Evolutionary conservation across 768 basidiomycete genomes (phyloP), one percentile per base, ranked within the genome.

Genomic region (Mycena crocata): DNA sequence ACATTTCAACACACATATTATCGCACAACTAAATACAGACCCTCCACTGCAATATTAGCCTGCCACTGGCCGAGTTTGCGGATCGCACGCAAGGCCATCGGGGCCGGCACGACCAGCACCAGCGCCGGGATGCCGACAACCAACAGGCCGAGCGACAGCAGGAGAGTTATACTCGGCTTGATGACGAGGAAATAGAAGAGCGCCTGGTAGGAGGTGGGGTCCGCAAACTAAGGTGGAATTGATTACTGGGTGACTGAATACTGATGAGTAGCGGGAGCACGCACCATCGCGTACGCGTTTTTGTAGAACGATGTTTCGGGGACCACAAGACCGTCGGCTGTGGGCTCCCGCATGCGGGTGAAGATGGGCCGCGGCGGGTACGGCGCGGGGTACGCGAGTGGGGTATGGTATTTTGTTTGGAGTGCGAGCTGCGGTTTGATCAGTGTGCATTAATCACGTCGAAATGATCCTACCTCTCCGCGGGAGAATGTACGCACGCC

Each of bases 141-240:
- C 19, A 92, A 40, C 54, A 93, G 74, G 24, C 80, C 69, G 17
- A 93, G 75, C 7, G 87, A 85, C 37, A 94, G 80, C 21, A 91
- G 79, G 30, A 95, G 77, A 1, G 93, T 93, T 76, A 94, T 91
- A 32, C 87, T 84, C 3, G 93, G 92, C 75, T 95, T 95, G 81
- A 95, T 89, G 54, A 94, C 91, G 66, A 95, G 85, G 79, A 95
- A 95, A 76, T 95, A 94, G 82, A 95, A 94, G 4, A 95, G 84
- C 0, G 93, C 90, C 80, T 92, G 92, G 77, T 93, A 94, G 21
- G 93, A 92, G 6, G 90, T 92, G 40, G 90, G 80, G 72, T 94
- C 93, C 44, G 90, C 89, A 78, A 94, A 94, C 93, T 93, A 69
- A 23, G 49, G 15, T 3, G 31, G 19, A 56, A 57, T 56, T 17